Base-by-base conservation (phyloP, 192 early-diverging fungal genomes). In the Entrophospora sp. region DNA sequence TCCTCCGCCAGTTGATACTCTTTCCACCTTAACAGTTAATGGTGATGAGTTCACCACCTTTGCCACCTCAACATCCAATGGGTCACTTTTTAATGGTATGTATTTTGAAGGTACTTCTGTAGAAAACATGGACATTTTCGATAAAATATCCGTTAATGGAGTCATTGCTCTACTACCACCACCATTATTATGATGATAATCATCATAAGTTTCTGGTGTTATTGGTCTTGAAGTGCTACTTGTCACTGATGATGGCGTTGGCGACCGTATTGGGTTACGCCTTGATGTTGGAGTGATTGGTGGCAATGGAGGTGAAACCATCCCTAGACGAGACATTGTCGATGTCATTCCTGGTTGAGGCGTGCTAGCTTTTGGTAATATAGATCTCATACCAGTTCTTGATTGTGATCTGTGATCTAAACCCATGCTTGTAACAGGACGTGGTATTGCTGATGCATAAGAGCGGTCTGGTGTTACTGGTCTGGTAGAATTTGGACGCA, bases 61-160 rank as follows among this genome's bases (percentile, higher is more conserved):
- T 14, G 76, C 80, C 44, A 84, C 74, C 59, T 81, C 80, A 38
- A 73, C 67, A 40, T 84, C 82, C 14, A 84, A 55, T 25, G 77
- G 75, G 36, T 81, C 80, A 27, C 72, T 76, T 16, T 63, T 69
- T 37, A 73, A 57, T 16, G 78, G 70, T 1, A 42, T 31, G 58
- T 84, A 84, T 25, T 64, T 68, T 1, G 69, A 59, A 27, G 57
- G 56, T 27, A 77, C 71, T 20, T 76, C 55, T 40, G 73, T 68
- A n/a, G n/a, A n/a, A 3, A 24, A 35, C 52, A 72, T 66, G 3
- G 65, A 14, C 55, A 71, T 71, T 10, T 35, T 48, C 20, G 30
- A 24, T 24, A 59, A 40, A 22, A 43, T 55, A 2, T 52, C 49
- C 24, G 31, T 34, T 45, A 61, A 25, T 37, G 30, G 14, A 49